phyloP scores from a whole-genome alignment of 2,329 filamentous ascomycete genomes.

The Trichoderma polysporum region DNA sequence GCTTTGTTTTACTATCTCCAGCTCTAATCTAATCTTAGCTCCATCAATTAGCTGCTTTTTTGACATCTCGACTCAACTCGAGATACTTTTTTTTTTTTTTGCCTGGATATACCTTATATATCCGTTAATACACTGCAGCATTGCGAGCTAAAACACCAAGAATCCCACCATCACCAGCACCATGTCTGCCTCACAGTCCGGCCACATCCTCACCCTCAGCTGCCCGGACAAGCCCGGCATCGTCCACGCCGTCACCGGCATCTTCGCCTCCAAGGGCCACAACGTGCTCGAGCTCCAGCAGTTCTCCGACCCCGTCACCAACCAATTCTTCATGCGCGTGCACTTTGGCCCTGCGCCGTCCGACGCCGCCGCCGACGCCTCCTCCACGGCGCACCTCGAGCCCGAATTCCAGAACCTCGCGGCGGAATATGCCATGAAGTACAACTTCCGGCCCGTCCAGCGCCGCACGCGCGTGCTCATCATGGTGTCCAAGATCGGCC shows the following conservation, averaged over 20 bases:
- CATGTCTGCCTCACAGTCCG: conserved; percentile 29
- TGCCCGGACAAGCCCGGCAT: conserved; percentile 85
- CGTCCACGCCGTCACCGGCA: conserved; percentile 77
- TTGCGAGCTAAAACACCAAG: background rate
- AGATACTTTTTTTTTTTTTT: too few relatives aligned
- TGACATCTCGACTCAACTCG: conserved; percentile 17
- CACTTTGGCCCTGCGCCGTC: conserved; percentile 67
- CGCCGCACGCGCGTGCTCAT: conserved; percentile 76
- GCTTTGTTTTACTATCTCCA: too few relatives aligned
- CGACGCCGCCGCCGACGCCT: conserved; percentile 30
- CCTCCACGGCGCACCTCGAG: conserved; percentile 51
- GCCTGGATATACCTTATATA: too few relatives aligned
- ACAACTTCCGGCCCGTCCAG: conserved; percentile 66
- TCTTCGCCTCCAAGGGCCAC: conserved; percentile 70
- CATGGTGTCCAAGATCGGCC: conserved; percentile 88
- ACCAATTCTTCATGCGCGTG: conserved; percentile 86
- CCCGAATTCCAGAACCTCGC: conserved; percentile 62
- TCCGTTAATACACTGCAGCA: background rate
- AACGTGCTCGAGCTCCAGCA: conserved; percentile 85
- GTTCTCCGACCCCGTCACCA: conserved; percentile 71
- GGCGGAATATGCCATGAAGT: conserved; percentile 63
- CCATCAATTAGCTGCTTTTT: too few relatives aligned
- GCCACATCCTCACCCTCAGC: conserved; percentile 76
- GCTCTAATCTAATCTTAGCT: too few relatives aligned
- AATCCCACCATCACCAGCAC: background rate